Evolutionary conservation across 2,329 filamentous ascomycete species (phyloP), one percentile per base, ranked within the genome.

Genomic region (Aspergillus hortae): DNA sequence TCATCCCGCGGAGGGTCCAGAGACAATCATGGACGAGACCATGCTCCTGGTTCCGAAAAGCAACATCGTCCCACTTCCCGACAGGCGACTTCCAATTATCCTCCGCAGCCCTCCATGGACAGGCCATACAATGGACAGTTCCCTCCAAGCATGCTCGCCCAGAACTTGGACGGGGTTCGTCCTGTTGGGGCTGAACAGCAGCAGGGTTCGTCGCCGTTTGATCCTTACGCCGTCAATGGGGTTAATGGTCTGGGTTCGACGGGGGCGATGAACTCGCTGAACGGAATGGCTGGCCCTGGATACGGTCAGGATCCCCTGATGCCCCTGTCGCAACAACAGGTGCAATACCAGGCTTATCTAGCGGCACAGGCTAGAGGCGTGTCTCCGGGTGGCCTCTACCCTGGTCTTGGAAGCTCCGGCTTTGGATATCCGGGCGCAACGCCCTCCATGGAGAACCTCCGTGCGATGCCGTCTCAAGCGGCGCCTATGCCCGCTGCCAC

Each of bases 331-430:
- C 75, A 74, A 44, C 77, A 80, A 51, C 77, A 81, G 59, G 63
- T 81, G 27, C 82, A 84, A 61, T 85, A 84, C 59, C 82, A 84
- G 62, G 73, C 74, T 32, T 77, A 81, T 60, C 67, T 82, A 21
- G 77, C 78, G 42, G 62, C 77, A 52, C 71, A 78, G 59, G 62
- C 67, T 7, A 72, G 74, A 19, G 72, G 73, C 4, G 66, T 74
- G 35, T 69, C 73, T 11, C 65, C 74, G 53, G 70, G 61, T 44
- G 75, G 72, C 38, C 73, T 77, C 50, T 80, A 80, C 54, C 70
- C 71, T 2, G 67, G 67, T 46, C 71, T 81, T 64, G 71, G 75
- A 10, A 65, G 69, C 23, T 66, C 71, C 46, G 72, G 67, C 32
- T 75, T 75, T 43, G 73, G 72, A 44, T 78, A 75, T 55, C 61